Percentiles rank a stretch among this genome's conserved stretches.
These are phyloP conservation scores for Hyaloscypha finlandica DNA, from an alignment of 495 filamentous ascomycete species.

Conservation along the genomic window DNA sequence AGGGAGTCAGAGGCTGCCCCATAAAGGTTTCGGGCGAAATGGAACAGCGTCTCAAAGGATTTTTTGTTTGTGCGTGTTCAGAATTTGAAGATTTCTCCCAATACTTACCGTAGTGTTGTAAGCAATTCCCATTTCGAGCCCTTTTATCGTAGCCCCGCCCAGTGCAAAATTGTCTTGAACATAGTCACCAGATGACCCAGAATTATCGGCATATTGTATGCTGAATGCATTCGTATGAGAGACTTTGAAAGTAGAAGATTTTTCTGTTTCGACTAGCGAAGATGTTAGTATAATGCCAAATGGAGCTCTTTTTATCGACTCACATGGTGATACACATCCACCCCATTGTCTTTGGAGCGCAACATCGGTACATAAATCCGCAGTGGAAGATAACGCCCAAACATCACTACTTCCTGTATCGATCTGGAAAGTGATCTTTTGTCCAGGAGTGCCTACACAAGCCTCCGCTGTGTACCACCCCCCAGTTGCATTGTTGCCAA, in stretches of 20 bases:
- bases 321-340: background rate
- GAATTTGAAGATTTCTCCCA: background rate
- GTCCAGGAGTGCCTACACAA: slow-evolving; percentile 67
- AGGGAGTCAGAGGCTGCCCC: slow-evolving; percentile 31
- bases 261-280: slow-evolving; percentile 46
- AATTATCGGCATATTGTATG: slow-evolving; percentile 81
- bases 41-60: background rate
- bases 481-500: background rate
- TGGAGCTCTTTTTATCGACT: background rate
- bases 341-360: background rate
- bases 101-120: slow-evolving; percentile 47
- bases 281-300: slow-evolving; percentile 9
- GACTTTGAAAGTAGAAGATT: slow-evolving; percentile 70
- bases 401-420: slow-evolving; percentile 87
- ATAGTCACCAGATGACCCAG: slow-evolving; percentile 67
- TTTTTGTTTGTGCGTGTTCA: background rate
- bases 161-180: slow-evolving; percentile 75
- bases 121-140: slow-evolving; percentile 83
- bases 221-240: slow-evolving; percentile 66
- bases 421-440: slow-evolving; percentile 54
- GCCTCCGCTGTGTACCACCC: slow-evolving; percentile 50
- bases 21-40: slow-evolving; percentile 58
- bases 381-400: slow-evolving; percentile 56
- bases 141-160: slow-evolving; percentile 60
- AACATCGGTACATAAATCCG: slow-evolving; percentile 19